Base-by-base conservation (phyloP, 306 rosid species). In the Arachis hypogaea region DNA sequence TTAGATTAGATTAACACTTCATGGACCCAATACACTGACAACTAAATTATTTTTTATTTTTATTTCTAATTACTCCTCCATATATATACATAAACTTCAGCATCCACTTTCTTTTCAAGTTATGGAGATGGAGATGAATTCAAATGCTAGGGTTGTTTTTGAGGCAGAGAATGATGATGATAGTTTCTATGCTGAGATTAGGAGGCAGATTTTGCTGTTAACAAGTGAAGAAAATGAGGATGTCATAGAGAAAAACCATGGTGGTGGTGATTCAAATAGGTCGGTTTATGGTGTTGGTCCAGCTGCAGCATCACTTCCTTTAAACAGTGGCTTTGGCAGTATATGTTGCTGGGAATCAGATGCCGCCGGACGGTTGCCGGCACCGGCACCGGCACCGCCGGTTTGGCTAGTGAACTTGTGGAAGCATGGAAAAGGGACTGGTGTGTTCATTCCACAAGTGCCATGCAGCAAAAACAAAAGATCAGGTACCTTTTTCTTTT, bases 361-460 rank as follows among this genome's bases (percentile, higher is more conserved):
- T 60, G 72, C 42, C 22, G 51, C 56, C 29, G 56, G 49, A 52
- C 61, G 77, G 55, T 81, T 76, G 1, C 91, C 93, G 0, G 58
- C 28, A 33, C 38, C 38, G 38, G 22, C 22, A 22, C 38, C 38
- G 4, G 38, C 77, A 59, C 82, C 78, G 0, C 91, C 93, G 0
- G 58, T 71, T 71, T 80, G 92, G 80, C 79, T 79, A 33, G 59
- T 71, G 52, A 87, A 86, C 62, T 57, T 78, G 77, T 84, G 91
- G 88, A 76, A 66, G 73, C 73, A 52, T 66, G 83, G 85, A n/a
- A 85, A 82, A 47, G 95, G 95, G 8, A 89, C 96, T 16, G 96
- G 97, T 0, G 93, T 92, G 28, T 92, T 92, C 83, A 92, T 89
- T 72, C 97, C 97, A 10, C 88, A 69, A 58, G 86, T 63, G 36